Evolutionary conservation across 768 basidiomycete species (phyloP).

Genomic region (Asterophora parasitica): DNA sequence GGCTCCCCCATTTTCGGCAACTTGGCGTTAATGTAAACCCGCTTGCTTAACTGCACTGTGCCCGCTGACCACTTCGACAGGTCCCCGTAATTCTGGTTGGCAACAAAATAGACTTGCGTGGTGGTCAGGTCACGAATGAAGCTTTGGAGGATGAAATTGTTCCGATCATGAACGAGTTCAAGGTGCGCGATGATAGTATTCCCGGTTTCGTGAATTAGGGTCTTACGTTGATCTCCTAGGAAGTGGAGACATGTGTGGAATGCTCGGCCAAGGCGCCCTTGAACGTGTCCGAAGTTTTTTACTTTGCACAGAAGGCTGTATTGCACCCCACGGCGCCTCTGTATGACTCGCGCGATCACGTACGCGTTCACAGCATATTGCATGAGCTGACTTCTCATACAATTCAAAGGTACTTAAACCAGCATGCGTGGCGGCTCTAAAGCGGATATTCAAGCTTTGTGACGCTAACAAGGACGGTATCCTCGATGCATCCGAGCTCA

Average conservation of each 20-base stretch:
- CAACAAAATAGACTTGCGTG: conserved; percentile 96
- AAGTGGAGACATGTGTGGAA: conserved; percentile 98
- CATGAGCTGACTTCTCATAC: conserved; percentile 10
- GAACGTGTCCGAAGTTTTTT: conserved; percentile 96
- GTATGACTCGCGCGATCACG: conserved; percentile 95
- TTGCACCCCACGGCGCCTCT: conserved; percentile 94
- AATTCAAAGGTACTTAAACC: conserved; percentile 77
- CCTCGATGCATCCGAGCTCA: conserved; percentile 84
- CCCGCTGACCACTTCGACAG: conserved; percentile 33
- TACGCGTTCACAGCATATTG: conserved; percentile 30
- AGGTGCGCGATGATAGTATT: conserved; percentile 43
- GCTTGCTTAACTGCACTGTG: background rate
- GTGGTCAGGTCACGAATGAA: conserved; percentile 90
- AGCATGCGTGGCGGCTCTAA: conserved; percentile 81
- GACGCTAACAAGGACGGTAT: conserved; percentile 93
- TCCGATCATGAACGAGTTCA: conserved; percentile 99
- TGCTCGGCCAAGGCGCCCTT: conserved; percentile 88
- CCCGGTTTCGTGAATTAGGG: conserved; percentile 8
- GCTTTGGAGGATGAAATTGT: conserved; percentile 91
- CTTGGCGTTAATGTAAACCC: conserved; percentile 86
- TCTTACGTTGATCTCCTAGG: conserved; percentile 42
- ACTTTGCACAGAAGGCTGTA: conserved; percentile 97
- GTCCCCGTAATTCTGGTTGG: conserved; percentile 96
- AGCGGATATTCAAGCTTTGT: conserved; percentile 94
- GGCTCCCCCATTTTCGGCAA: conserved; percentile 93